Evolutionary conservation across 352 stramenopile species (phyloP), one percentile per base, ranked within the genome.

Genomic region (Pythium pyrilobum): DNA sequence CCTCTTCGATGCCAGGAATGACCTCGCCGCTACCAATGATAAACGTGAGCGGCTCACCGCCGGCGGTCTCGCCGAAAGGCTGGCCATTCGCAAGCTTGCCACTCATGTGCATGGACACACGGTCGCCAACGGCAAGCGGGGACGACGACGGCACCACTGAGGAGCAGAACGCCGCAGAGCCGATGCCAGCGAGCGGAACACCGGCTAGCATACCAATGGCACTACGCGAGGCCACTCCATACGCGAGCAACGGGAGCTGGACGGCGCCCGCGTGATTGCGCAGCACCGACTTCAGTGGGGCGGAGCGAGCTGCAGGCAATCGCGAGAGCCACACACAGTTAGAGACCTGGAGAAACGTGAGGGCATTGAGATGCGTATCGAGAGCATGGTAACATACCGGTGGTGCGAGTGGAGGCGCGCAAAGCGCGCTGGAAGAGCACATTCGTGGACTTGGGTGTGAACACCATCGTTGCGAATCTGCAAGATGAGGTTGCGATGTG

Each of bases 1-100:
- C 79, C 29, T 83, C 66, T 20, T 94, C 83, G 27, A 94, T 79
- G 12, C 79, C 83, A 21, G 68, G 59, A 21, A 94, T 74, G 31
- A 94, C 63, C 10, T 89, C 73, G 1, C 77, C 74, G 18, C 77
- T 74, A 28, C 83, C 83, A 6, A 90, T 74, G 27, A 89, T 76
- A 43, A 94, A 91, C 41, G 74, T 69, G 4, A 90, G 62, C 18
- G 81, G 79, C 13, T 64, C 52, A n/a, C 63, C 69, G 4, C 69
- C 53, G 28, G 77, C 65, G 3, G 71, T 87, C 59, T 73, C 58
- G 12, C 76, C 77, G 43, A 92, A 76, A 13, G 66, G 28, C 37
- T 87, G 66, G 49, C 83, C 83, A 38, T 70, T 82, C 15, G 69
- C 74, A 18, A 90, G 62, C 45, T 67, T 77, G 18, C 83, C 83